phyloP scores from a whole-genome alignment of 305 asterid genomes.

The Striga hermonthica region DNA sequence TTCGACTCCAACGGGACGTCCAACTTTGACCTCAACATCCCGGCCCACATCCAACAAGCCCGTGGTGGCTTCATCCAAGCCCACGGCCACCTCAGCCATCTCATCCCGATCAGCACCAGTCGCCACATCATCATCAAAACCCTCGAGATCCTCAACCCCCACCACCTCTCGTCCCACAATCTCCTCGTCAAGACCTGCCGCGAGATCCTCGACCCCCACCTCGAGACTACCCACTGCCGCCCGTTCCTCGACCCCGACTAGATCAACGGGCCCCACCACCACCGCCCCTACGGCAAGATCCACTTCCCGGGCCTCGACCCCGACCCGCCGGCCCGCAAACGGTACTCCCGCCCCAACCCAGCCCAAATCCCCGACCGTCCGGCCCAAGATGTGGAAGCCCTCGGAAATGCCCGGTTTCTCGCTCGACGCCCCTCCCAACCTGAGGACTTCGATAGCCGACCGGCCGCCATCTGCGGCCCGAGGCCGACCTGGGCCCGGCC shows the following conservation, averaged over 20 bases:
- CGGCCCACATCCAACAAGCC: slow-evolving; percentile 34
- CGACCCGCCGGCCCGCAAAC: slow-evolving; percentile 61
- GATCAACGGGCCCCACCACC: slow-evolving; percentile 50
- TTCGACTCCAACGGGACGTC: slow-evolving; percentile 81
- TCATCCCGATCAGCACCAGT: slow-evolving; percentile 41
- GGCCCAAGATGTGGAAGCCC: slow-evolving; percentile 94
- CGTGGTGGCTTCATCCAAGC: neutral
- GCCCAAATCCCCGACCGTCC: slow-evolving; percentile 74
- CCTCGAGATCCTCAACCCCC: slow-evolving; percentile 88
- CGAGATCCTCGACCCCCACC: slow-evolving; percentile 88
- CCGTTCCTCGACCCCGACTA: slow-evolving; percentile 85
- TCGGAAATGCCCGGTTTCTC: slow-evolving; percentile 97
- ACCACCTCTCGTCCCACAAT: slow-evolving; percentile 53
- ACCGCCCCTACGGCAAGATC: slow-evolving; percentile 54
- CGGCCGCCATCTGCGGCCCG: slow-evolving; percentile 89
- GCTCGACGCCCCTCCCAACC: slow-evolving; percentile 88
- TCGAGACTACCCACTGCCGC: slow-evolving; percentile 54
- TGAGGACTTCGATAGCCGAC: slow-evolving; percentile 79
- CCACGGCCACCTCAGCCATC: slow-evolving; percentile 34
- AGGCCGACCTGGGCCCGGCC: slow-evolving; percentile 82
- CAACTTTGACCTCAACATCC: slow-evolving; percentile 56
- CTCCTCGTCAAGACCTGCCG: slow-evolving; percentile 53
- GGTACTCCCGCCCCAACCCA: slow-evolving; percentile 43
- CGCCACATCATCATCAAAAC: slow-evolving; percentile 38
- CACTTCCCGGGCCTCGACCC: slow-evolving; percentile 78